phyloP scores from a whole-genome alignment of 192 early-diverging fungal genomes.

The Entomortierella chlamydospora region DNA sequence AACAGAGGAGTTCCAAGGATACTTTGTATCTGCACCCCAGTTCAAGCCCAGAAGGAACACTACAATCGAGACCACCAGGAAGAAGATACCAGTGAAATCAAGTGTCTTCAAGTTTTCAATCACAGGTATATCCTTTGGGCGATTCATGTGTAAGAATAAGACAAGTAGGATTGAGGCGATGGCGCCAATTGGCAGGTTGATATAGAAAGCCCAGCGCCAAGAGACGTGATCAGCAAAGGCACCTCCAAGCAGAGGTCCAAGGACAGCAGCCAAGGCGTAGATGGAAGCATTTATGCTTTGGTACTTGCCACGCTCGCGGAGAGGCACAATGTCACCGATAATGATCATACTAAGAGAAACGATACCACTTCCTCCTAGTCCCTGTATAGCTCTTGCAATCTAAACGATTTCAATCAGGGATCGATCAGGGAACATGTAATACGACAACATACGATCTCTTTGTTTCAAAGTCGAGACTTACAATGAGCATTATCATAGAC shows the following conservation, averaged over 20 bases:
- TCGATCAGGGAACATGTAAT: background rate
- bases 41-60: slow-evolving; percentile 67
- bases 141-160: slow-evolving; percentile 49
- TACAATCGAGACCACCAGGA: slow-evolving; percentile 61
- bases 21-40: slow-evolving; percentile 68
- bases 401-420: background rate
- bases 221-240: slow-evolving; percentile 69
- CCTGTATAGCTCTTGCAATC: slow-evolving; percentile 59
- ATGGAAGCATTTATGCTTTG: slow-evolving; percentile 67
- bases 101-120: slow-evolving; percentile 65
- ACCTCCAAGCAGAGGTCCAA: slow-evolving; percentile 75
- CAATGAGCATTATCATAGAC: slow-evolving; percentile 61
- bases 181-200: slow-evolving; percentile 57
- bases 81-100: slow-evolving; percentile 67
- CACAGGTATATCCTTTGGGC: slow-evolving; percentile 47
- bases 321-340: background rate
- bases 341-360: slow-evolving; percentile 44
- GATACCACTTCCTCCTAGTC: slow-evolving; percentile 62
- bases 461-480: slow-evolving; percentile 11
- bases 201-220: slow-evolving; percentile 81
- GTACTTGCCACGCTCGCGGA: slow-evolving; percentile 70
- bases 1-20: slow-evolving; percentile 62
- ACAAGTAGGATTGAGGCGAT: slow-evolving; percentile 22
- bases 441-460: too few species aligned
- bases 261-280: slow-evolving; percentile 67